Conservation (phyloP, 2,329 filamentous ascomycete genomes). For the Alternaria viburni region DNA sequence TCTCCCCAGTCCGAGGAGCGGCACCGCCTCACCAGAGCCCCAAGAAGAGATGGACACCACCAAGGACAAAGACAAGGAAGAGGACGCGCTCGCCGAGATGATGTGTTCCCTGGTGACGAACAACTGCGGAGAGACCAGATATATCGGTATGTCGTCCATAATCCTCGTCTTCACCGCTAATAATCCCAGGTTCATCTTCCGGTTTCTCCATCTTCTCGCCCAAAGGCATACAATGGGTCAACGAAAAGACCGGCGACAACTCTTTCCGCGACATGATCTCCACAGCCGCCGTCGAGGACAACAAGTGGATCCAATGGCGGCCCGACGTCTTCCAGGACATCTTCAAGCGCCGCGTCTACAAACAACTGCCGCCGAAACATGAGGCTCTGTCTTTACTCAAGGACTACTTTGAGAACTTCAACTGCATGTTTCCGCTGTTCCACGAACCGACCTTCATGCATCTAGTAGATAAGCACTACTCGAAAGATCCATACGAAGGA, state of each 20-base stretch:
- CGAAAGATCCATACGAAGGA: constrained; percentile 87
- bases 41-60: constrained; percentile 46
- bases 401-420: constrained; percentile 98
- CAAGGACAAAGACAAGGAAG: constrained; percentile 63
- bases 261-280: constrained; percentile 97
- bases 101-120: constrained; percentile 99
- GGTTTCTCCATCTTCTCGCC: constrained; percentile 99
- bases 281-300: constrained; percentile 82
- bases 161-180: constrained; percentile 10
- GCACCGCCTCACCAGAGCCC: constrained; percentile 58
- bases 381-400: constrained; percentile 86
- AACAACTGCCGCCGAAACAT: constrained; percentile 80
- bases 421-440: constrained; percentile 97
- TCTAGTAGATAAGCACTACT: constrained; percentile 92
- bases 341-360: constrained; percentile 84
- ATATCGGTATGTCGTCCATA: constrained; percentile 73
- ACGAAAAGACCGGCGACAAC: constrained; percentile 93
- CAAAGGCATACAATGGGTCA: constrained; percentile 98
- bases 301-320: constrained; percentile 97
- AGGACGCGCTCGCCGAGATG: constrained; percentile 92
- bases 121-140: constrained; percentile 90
- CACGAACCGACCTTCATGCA: constrained; percentile 99
- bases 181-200: constrained; percentile 79
- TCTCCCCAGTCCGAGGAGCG: constrained; percentile 58
- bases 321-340: constrained; percentile 96